Evolutionary conservation across 1,139 yeast genomes (phyloP).

Genomic region (Ogataea hybrid): DNA sequence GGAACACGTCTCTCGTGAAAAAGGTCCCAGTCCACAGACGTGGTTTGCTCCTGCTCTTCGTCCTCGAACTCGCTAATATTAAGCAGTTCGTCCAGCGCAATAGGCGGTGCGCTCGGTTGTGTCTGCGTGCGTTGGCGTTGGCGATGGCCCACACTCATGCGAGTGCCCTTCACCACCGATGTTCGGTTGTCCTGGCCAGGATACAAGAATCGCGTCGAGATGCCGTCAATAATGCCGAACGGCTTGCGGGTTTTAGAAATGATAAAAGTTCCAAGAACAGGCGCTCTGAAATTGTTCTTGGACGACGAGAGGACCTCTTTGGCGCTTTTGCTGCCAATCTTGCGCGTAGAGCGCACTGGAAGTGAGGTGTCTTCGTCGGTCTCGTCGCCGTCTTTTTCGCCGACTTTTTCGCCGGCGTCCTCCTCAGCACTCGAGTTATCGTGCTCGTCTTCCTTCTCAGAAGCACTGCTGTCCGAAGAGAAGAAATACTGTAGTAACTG

Average conservation of each 20-base stretch:
- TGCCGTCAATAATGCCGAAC: slow-evolving; percentile 91
- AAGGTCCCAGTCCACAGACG: slow-evolving; percentile 55
- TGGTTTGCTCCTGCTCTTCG: slow-evolving; percentile 50
- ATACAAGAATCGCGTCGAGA: slow-evolving; percentile 76
- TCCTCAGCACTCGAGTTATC: slow-evolving; percentile 8
- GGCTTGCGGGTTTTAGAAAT: slow-evolving; percentile 72
- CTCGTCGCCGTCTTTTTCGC: slow-evolving; percentile 68
- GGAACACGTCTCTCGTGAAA: slow-evolving; percentile 66
- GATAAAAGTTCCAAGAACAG: slow-evolving; percentile 89
- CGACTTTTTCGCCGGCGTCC: slow-evolving; percentile 7
- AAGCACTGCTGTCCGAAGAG: slow-evolving; percentile 24
- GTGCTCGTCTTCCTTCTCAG: slow-evolving; percentile 23
- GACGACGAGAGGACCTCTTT: slow-evolving; percentile 88
- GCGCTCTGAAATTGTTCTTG: slow-evolving; percentile 84
- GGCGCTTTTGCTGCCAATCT: slow-evolving; percentile 70
- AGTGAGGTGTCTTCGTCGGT: slow-evolving; percentile 85
- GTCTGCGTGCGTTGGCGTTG: slow-evolving; percentile 8
- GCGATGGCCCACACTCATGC: slow-evolving; percentile 5
- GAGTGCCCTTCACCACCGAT: slow-evolving; percentile 28
- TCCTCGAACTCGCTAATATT: slow-evolving; percentile 88
- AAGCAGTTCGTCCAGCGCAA: slow-evolving; percentile 80
- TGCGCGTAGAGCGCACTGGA: slow-evolving; percentile 61
- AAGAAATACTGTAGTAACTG: slow-evolving; percentile 32
- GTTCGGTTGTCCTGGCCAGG: slow-evolving; percentile 34
- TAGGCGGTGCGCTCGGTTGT: slow-evolving; percentile 24